phyloP scores from a whole-genome alignment of 257 asterid species.

The Solanum megistacrolobum region DNA sequence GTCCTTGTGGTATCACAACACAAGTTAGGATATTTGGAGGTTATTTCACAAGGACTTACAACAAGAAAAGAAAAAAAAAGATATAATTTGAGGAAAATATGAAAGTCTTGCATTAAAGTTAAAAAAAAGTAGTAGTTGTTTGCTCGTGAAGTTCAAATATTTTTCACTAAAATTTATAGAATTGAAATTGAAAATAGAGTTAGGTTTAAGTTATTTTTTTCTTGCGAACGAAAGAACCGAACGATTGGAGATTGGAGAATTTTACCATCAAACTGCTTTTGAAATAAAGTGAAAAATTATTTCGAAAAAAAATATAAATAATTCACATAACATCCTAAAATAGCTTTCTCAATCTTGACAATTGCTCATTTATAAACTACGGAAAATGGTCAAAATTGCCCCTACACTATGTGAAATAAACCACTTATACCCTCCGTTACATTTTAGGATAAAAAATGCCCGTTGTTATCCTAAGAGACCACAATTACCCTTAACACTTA shows the following conservation, averaged over 20 bases:
- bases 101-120: neutral
- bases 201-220: neutral
- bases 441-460: too few relatives aligned
- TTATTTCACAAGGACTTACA: neutral
- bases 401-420: too few relatives aligned
- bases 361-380: neutral
- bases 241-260: too few relatives aligned
- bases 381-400: too few relatives aligned
- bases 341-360: neutral
- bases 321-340: neutral
- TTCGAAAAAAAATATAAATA: neutral
- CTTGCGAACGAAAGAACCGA: neutral
- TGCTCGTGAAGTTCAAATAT: too few relatives aligned
- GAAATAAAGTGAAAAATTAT: neutral
- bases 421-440: too few relatives aligned
- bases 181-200: neutral
- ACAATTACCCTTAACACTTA: too few relatives aligned
- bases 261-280: neutral
- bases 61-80: neutral
- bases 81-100: neutral
- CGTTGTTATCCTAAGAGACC: too few relatives aligned
- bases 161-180: neutral
- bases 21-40: too few relatives aligned
- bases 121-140: neutral
- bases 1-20: too few relatives aligned